A percentile compares a stretch with the other conserved stretches of the same genome.
phyloP scores from a whole-genome alignment of 1,284 basidiomycete species.

The Singerocomus rubriflavus region DNA sequence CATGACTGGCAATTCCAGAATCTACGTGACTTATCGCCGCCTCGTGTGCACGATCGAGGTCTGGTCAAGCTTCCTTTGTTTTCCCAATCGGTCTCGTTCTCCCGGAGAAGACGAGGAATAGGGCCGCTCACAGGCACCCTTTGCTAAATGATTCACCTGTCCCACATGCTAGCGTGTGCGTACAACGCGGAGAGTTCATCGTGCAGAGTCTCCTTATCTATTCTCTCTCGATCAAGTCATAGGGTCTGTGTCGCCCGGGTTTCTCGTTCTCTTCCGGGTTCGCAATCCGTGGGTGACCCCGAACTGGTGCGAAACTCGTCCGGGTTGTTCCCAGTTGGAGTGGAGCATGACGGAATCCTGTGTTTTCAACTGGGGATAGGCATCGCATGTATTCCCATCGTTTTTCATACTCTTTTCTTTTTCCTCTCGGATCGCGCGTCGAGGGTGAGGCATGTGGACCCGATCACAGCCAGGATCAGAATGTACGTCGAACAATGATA shows the following conservation, averaged over 20 bases:
- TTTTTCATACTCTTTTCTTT: neutral
- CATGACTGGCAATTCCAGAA: constrained; percentile 4
- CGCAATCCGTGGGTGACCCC: neutral
- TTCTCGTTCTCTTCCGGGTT: neutral
- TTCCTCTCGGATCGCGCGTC: neutral
- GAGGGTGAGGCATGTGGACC: too few relatives aligned
- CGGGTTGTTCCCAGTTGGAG: constrained; percentile 1
- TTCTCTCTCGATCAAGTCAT: constrained; percentile 1
- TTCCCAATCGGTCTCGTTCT: constrained; percentile 4
- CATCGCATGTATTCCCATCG: neutral
- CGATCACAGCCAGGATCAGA: constrained; percentile 5
- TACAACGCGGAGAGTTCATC: constrained; percentile 10
- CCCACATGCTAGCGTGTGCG: constrained; percentile 9
- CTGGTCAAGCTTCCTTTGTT: constrained; percentile 4
- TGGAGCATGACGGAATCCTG: neutral
- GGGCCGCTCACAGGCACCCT: constrained; percentile 20
- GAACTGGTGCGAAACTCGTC: neutral
- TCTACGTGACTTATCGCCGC: constrained; percentile 7
- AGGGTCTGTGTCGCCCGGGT: neutral
- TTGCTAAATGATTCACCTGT: constrained; percentile 20
- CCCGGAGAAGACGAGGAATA: constrained; percentile 11
- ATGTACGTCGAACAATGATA: neutral
- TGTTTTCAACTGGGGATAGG: neutral
- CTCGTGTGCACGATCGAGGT: constrained; percentile 19
- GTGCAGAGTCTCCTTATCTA: constrained; percentile 3